phyloP scores from a whole-genome alignment of 2,329 filamentous ascomycete species.

The Aspergillus neotritici region DNA sequence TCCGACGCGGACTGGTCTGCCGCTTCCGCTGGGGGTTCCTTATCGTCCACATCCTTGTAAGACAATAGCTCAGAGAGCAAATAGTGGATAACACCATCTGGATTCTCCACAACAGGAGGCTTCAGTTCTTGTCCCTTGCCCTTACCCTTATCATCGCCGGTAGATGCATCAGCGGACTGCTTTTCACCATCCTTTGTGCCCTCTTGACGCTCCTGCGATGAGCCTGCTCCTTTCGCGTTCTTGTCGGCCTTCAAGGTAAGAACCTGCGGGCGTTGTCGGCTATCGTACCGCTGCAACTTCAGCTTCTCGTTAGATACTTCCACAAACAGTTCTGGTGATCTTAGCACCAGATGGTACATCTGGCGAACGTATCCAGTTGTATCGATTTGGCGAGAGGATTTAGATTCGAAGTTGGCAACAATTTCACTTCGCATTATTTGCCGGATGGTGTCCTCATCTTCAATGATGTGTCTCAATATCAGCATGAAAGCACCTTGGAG shows the following conservation, averaged over 20 bases:
- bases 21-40: slow-evolving; percentile 49
- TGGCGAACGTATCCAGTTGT: slow-evolving; percentile 67
- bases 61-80: slow-evolving; percentile 85
- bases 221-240: slow-evolving; percentile 20
- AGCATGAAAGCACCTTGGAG: slow-evolving; percentile 74
- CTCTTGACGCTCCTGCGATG: slow-evolving; percentile 20
- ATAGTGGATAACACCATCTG: slow-evolving; percentile 93
- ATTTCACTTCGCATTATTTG: slow-evolving; percentile 93
- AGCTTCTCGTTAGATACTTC: slow-evolving; percentile 81
- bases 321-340: slow-evolving; percentile 79
- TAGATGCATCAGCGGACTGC: slow-evolving; percentile 12
- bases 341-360: slow-evolving; percentile 72
- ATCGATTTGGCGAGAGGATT: slow-evolving; percentile 57
- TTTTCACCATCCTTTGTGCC: slow-evolving; percentile 27
- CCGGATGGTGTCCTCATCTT: slow-evolving; percentile 84
- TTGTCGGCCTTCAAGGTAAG: slow-evolving; percentile 50
- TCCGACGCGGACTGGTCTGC: slow-evolving; percentile 26
- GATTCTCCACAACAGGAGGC: slow-evolving; percentile 79
- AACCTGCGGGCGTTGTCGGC: slow-evolving; percentile 48
- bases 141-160: slow-evolving; percentile 29
- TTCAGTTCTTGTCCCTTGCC: slow-evolving; percentile 65
- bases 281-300: slow-evolving; percentile 62
- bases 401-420: slow-evolving; percentile 63
- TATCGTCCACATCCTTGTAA: slow-evolving; percentile 89
- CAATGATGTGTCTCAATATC: slow-evolving; percentile 84